phyloP scores from a whole-genome alignment of 2,329 filamentous ascomycete species.

The Sporothrix protearum region DNA sequence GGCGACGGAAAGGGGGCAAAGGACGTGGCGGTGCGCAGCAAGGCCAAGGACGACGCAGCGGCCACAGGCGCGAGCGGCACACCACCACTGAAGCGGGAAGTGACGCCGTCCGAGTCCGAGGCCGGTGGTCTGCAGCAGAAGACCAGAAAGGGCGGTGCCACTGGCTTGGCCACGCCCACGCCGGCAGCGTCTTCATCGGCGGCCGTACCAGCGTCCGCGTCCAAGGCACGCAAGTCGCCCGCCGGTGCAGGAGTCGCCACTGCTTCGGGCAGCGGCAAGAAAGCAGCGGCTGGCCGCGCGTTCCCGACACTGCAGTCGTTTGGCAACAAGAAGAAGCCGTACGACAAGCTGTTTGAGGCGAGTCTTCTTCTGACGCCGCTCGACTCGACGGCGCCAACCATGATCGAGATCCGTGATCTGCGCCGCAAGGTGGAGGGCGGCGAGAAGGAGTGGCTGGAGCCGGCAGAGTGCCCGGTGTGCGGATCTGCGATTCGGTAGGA shows the following conservation, averaged over 20 bases:
- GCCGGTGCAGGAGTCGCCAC: not conserved
- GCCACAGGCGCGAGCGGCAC: not conserved
- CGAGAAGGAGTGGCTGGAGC: slow-evolving; percentile 53
- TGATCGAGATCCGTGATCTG: slow-evolving; percentile 52
- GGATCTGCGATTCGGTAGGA: slow-evolving; percentile 29
- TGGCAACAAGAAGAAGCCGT: slow-evolving; percentile 43
- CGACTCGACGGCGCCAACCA: slow-evolving; percentile 43
- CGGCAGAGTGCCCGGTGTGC: slow-evolving; percentile 51
- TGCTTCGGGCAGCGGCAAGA: slow-evolving; percentile 1
- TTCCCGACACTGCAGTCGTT: slow-evolving; percentile 30
- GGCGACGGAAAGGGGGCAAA: not conserved
- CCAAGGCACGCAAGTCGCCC: slow-evolving; percentile 12
- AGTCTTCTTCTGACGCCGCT: slow-evolving; percentile 45
- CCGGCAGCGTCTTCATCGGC: slow-evolving; percentile 27
- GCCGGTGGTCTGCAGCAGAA: not conserved
- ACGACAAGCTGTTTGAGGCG: slow-evolving; percentile 52
- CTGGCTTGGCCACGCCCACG: slow-evolving; percentile 9
- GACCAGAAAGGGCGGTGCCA: not conserved
- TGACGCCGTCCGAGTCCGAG: slow-evolving; percentile 18
- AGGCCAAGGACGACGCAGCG: not conserved
- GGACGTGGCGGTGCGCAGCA: not conserved
- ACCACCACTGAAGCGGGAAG: slow-evolving; percentile 20
- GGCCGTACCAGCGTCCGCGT: slow-evolving; percentile 21
- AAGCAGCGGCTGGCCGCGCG: slow-evolving; percentile 35
- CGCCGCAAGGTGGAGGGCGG: slow-evolving; percentile 47